Percentiles rank a stretch among this genome's conserved stretches.
Conservation (phyloP, 257 asterid species). For the Primulina eburnea region DNA sequence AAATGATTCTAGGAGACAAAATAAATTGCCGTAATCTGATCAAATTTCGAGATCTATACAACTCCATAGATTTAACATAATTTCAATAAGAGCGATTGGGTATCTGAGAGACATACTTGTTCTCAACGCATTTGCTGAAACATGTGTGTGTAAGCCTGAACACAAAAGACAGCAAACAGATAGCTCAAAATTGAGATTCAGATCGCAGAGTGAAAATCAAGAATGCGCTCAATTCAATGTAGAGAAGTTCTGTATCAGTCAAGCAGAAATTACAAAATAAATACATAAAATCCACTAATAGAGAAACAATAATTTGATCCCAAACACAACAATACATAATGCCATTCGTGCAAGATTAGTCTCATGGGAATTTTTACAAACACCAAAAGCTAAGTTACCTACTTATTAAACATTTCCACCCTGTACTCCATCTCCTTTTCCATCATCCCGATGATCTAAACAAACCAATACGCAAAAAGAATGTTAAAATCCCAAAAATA, state of each 20-base stretch:
- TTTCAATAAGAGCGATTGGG: not conserved
- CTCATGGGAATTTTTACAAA: slow-evolving; percentile 21
- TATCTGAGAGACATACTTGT: slow-evolving; percentile 35
- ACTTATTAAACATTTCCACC: slow-evolving; percentile 61
- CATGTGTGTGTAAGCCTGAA: slow-evolving; percentile 65
- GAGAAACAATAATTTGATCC: not conserved
- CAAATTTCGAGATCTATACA: not conserved
- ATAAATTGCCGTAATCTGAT: not conserved
- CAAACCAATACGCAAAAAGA: not conserved
- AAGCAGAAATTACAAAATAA: not conserved
- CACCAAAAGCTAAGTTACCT: slow-evolving; percentile 12
- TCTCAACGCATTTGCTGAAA: slow-evolving; percentile 56
- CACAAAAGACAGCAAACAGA: not conserved
- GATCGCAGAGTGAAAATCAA: not conserved
- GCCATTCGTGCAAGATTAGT: not conserved
- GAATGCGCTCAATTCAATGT: not conserved
- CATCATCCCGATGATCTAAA: slow-evolving; percentile 57
- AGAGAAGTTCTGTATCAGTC: not conserved
- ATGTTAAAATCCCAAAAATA: not conserved
- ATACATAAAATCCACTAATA: not conserved
- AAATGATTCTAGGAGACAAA: not conserved
- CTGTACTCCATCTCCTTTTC: slow-evolving; percentile 84
- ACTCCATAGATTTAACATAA: not conserved
- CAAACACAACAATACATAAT: not conserved
- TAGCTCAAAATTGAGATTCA: not conserved